phyloP scores from a whole-genome alignment of 148 eudicot genomes.

The Chenopodium quinoa region DNA sequence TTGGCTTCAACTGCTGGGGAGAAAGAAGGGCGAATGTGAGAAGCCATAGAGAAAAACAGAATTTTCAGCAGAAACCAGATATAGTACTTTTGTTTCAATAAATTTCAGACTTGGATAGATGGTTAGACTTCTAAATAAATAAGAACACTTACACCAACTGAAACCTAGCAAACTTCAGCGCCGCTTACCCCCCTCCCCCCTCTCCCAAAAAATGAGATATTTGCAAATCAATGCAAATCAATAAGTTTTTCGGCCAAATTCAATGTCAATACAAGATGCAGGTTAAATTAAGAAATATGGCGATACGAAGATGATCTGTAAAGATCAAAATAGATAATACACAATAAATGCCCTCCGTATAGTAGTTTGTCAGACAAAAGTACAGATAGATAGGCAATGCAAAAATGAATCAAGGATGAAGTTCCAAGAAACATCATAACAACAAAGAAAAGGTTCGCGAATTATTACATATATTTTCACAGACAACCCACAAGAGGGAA shows the following conservation, averaged over 20 bases:
- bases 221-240: background rate
- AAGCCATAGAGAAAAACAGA: background rate
- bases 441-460: background rate
- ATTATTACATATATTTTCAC: background rate
- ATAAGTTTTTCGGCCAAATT: background rate
- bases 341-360: background rate
- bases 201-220: background rate
- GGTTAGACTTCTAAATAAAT: background rate
- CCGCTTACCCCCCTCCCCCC: background rate
- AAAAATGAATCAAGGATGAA: background rate
- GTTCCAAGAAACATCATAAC: background rate
- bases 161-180: background rate
- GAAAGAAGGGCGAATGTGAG: background rate
- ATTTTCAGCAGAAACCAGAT: constrained; percentile 5
- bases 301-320: background rate
- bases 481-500: background rate
- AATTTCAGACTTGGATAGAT: background rate
- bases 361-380: background rate
- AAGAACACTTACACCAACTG: background rate
- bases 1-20: constrained; percentile 41
- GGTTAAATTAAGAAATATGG: background rate
- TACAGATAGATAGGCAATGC: background rate
- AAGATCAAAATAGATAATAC: background rate
- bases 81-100: background rate
- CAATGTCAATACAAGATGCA: background rate